Conservation (phyloP, 2,329 filamentous ascomycete genomes). For the Verticillium longisporum region DNA sequence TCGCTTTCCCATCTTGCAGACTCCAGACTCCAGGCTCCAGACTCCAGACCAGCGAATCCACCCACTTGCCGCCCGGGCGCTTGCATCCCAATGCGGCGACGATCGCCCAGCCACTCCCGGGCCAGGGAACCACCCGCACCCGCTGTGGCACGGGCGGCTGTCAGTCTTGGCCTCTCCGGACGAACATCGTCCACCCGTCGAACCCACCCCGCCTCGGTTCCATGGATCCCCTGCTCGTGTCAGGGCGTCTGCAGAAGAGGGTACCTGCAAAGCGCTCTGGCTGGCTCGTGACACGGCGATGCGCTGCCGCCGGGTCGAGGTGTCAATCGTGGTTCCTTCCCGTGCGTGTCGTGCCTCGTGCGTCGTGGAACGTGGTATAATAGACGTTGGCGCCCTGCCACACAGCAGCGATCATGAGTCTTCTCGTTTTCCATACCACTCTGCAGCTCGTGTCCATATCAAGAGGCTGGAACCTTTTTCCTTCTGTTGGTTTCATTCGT, state of each 20-base stretch:
- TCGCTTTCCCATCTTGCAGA: background rate
- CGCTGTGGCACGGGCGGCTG: background rate
- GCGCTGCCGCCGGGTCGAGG: conserved; percentile 3
- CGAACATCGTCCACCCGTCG: background rate
- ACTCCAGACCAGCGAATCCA: background rate
- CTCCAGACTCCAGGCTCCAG: background rate
- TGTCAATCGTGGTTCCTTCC: background rate
- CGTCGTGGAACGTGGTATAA: conserved; percentile 6
- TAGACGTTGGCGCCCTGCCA: conserved; percentile 7
- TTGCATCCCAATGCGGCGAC: conserved; percentile 9
- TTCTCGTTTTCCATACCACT: background rate
- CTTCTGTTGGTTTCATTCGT: conserved; percentile 12
- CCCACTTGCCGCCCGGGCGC: conserved; percentile 10
- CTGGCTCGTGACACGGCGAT: conserved; percentile 2
- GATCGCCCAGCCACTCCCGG: conserved; percentile 5
- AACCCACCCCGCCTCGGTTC: background rate
- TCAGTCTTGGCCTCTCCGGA: background rate
- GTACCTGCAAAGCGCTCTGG: background rate
- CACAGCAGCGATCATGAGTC: background rate
- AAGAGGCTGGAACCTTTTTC: conserved; percentile 5
- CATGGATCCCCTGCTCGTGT: background rate
- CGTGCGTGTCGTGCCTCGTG: background rate
- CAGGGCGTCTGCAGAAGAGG: background rate
- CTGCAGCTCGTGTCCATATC: conserved; percentile 4
- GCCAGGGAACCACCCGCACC: background rate